Evolutionary conservation across 1,284 basidiomycete genomes (phyloP).

Genomic region (Trametes polyzona): DNA sequence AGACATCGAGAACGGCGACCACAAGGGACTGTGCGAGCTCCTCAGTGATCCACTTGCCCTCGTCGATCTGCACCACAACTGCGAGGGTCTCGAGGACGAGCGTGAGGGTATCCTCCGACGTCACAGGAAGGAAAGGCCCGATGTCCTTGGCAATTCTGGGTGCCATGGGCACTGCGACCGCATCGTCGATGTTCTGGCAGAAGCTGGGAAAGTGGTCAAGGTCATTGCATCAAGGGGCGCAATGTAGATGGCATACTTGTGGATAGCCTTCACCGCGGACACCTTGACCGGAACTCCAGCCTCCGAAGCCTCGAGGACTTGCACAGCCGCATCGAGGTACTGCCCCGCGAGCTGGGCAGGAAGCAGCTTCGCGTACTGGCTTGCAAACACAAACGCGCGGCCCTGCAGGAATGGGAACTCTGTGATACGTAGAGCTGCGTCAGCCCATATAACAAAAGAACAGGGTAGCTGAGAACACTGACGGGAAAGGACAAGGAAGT

Average conservation of each 20-base stretch:
- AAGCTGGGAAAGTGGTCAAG: slow-evolving; percentile 51
- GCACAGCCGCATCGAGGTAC: slow-evolving; percentile 86
- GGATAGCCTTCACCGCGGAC: slow-evolving; percentile 90
- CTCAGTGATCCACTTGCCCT: slow-evolving; percentile 68
- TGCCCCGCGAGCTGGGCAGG: slow-evolving; percentile 75
- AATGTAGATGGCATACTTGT: slow-evolving; percentile 63
- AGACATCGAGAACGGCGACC: slow-evolving; percentile 72
- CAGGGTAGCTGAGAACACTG: slow-evolving; percentile 28
- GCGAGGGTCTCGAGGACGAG: slow-evolving; percentile 87
- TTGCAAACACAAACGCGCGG: slow-evolving; percentile 92
- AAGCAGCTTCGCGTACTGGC: slow-evolving; percentile 81
- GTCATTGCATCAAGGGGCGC: neutral
- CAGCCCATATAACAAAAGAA: neutral
- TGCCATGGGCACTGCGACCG: slow-evolving; percentile 66
- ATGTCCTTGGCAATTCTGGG: slow-evolving; percentile 82
- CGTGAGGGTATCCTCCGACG: slow-evolving; percentile 89
- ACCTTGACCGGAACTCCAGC: slow-evolving; percentile 88
- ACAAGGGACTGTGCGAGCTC: slow-evolving; percentile 70
- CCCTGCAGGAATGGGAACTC: slow-evolving; percentile 93
- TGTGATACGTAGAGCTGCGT: slow-evolving; percentile 33
- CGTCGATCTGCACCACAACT: slow-evolving; percentile 76
- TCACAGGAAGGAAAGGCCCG: slow-evolving; percentile 80
- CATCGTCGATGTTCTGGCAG: slow-evolving; percentile 63
- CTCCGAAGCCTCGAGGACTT: slow-evolving; percentile 76
- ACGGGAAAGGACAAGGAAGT: slow-evolving; percentile 72